Evolutionary conservation across 257 asterid species (phyloP).

Genomic region (Solanum appendiculatum): DNA sequence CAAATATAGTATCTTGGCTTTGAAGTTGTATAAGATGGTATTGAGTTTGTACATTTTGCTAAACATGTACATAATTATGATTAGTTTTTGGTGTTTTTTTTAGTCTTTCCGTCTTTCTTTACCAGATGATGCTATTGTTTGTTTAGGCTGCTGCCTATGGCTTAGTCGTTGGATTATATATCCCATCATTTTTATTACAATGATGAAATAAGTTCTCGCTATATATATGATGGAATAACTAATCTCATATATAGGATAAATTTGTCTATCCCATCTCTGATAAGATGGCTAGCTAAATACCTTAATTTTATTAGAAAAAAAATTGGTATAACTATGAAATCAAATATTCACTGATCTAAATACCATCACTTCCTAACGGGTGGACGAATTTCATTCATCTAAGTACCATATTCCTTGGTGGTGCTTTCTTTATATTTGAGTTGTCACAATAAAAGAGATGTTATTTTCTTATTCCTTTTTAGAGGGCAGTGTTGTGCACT

Average conservation of each 20-base stretch:
- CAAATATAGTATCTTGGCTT: neutral
- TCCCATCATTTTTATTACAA: no score
- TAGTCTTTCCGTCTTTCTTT: neutral
- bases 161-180: no score
- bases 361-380: no score
- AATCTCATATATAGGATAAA: no score
- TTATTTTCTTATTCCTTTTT: neutral
- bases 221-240: no score
- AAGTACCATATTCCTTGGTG: no score
- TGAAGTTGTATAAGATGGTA: neutral
- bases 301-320: no score
- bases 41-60: neutral
- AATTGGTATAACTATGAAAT: neutral
- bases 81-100: neutral
- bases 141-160: neutral
- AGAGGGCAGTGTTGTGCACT: neutral
- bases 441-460: no score
- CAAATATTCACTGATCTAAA: neutral
- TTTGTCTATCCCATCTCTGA: no score
- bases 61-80: neutral
- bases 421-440: no score
- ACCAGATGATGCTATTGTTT: neutral
- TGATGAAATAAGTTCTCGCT: no score
- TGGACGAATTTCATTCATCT: neutral
- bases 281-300: neutral